Conservation (phyloP, 345 rosid species). For the Salix viminalis region DNA sequence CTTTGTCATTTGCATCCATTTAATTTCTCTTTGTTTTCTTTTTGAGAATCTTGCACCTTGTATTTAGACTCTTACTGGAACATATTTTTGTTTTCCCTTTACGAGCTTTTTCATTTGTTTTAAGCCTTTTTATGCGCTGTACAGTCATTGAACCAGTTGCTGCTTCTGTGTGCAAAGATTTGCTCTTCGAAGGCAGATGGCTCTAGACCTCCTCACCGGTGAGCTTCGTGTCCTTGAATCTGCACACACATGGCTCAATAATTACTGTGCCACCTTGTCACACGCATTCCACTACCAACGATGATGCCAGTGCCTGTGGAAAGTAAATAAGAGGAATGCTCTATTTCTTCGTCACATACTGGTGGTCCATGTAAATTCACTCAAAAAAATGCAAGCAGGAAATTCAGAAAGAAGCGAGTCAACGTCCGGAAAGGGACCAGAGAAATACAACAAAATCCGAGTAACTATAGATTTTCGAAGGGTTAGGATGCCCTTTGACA, state of each 20-base stretch:
- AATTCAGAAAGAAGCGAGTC: not conserved
- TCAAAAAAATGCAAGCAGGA: not conserved
- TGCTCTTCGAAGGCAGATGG: slow-evolving; percentile 51
- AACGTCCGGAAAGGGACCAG: no score
- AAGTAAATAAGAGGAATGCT: not conserved
- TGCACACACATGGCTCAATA: slow-evolving; percentile 63
- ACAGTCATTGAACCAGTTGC: slow-evolving; percentile 37
- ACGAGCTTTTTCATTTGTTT: not conserved
- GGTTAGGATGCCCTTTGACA: no score
- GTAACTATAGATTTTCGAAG: no score
- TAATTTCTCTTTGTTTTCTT: no score
- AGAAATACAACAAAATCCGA: no score
- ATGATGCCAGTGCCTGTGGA: not conserved
- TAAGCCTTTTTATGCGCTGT: slow-evolving; percentile 3
- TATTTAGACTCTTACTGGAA: no score
- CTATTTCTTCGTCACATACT: not conserved
- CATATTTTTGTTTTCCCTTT: not conserved
- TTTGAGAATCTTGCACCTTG: no score
- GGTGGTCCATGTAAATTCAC: not conserved
- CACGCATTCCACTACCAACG: not conserved
- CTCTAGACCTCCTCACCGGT: slow-evolving; percentile 58
- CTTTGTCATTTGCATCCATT: no score
- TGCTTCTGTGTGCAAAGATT: slow-evolving; percentile 17
- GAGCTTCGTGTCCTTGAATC: slow-evolving; percentile 68
- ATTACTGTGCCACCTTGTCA: slow-evolving; percentile 41